Base-by-base conservation (phyloP, 106 monocot genomes). In the Phalaenopsis equestris region DNA sequence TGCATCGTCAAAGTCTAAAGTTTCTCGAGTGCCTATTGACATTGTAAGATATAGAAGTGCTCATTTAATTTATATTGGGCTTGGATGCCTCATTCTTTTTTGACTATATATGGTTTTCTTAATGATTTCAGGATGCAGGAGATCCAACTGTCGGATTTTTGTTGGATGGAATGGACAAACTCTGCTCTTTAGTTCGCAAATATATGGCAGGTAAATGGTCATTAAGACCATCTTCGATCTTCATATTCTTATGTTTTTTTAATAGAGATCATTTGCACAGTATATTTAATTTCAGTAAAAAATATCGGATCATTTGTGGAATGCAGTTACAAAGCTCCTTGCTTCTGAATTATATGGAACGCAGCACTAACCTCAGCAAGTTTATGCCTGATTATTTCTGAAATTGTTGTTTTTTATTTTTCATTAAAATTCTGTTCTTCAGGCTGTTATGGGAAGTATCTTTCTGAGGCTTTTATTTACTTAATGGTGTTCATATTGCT, bases 91-190 rank as follows among this genome's bases (percentile, higher is more conserved):
- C 21, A 36, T 56, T 52, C 57, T 85, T 37, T 18, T 3, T 39
- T 57, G 41, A 73, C 41, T 38, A 43, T 10, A 49, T 76, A 17
- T 76, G 49, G 8, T 48, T 48, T n/a, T 81, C 56, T 17, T 42
- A 72, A n/a, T 82, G 78, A 3, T 77, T 88, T 17, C 83, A 99
- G 98, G 94, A 95, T 91, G 88, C 90, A 67, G 73, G 89, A 52
- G 98, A 99, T 85, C 87, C 98, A 73, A 99, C 98, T 42, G 83
- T 99, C 41, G 98, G 98, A 42, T 99, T 99, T 82, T 86, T 99
- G 72, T 81, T 99, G 57, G 93, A 99, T 86, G 94, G 94, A 88
- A 91, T 94, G 87, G 98, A 93, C 80, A 92, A 84, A 77, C 93
- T 99, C 74, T 93, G 94, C 81, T 83, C 87, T 83, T 82, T 99